Evolutionary conservation across 805 yeast species (phyloP).

Genomic region (Sugiyamaella valdiviana): DNA sequence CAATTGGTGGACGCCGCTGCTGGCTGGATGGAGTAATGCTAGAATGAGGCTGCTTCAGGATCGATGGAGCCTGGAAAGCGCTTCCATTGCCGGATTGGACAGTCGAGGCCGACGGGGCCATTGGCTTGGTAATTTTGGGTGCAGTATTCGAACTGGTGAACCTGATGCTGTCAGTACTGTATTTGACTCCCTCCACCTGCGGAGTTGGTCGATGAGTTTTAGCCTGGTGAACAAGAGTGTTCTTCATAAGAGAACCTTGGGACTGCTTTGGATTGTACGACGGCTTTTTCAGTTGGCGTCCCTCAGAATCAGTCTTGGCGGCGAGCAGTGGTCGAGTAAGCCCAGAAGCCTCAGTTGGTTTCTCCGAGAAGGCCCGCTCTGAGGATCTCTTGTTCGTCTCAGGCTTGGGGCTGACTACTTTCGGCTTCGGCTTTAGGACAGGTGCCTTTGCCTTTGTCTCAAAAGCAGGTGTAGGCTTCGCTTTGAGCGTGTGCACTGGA

Average conservation of each 20-base stretch:
- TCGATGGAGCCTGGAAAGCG: slow-evolving; percentile 10
- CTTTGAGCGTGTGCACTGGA: not conserved
- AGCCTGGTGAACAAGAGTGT: slow-evolving; percentile 33
- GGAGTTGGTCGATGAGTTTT: slow-evolving; percentile 21
- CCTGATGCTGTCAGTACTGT: slow-evolving; percentile 29
- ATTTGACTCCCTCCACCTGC: slow-evolving; percentile 31
- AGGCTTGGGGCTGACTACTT: not conserved
- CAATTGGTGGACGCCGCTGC: not conserved
- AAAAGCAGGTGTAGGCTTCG: not conserved
- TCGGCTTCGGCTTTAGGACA: not conserved
- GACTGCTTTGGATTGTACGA: slow-evolving; percentile 10
- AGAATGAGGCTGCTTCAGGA: slow-evolving; percentile 1
- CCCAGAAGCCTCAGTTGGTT: not conserved
- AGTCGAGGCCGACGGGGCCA: not conserved
- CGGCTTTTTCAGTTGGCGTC: not conserved
- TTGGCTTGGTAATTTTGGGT: not conserved
- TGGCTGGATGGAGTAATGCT: slow-evolving; percentile 3
- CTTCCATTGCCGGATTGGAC: not conserved
- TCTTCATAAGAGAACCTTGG: slow-evolving; percentile 30
- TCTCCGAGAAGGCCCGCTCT: not conserved
- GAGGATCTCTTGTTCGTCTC: not conserved
- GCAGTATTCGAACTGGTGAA: slow-evolving; percentile 19
- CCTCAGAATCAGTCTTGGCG: not conserved
- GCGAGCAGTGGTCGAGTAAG: not conserved
- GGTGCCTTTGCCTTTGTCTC: not conserved